phyloP scores from a whole-genome alignment of 2,329 filamentous ascomycete species.

The Beauveria medogensis region DNA sequence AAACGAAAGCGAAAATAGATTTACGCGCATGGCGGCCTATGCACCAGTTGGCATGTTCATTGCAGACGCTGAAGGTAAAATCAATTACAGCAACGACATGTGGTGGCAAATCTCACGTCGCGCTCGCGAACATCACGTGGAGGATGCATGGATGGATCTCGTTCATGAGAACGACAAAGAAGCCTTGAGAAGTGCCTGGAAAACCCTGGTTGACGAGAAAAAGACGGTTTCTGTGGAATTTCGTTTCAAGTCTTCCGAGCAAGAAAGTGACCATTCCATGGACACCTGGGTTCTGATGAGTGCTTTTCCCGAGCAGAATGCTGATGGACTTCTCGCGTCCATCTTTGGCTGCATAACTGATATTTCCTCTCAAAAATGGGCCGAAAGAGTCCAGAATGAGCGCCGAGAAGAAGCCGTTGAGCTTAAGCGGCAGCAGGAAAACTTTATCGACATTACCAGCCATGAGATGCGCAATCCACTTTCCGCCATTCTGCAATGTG shows the following conservation, averaged over 20 bases:
- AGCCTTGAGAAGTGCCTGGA: slow-evolving; percentile 54
- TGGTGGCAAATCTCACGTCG: slow-evolving; percentile 67
- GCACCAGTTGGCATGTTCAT: slow-evolving; percentile 82
- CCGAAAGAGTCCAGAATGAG: slow-evolving; percentile 69
- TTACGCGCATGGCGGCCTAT: slow-evolving; percentile 78
- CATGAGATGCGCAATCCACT: slow-evolving; percentile 73
- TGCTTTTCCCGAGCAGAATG: slow-evolving; percentile 63
- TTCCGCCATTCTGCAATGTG: slow-evolving; percentile 66
- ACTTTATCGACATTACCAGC: slow-evolving; percentile 66
- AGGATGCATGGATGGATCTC: slow-evolving; percentile 64
- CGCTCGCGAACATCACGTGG: slow-evolving; percentile 47
- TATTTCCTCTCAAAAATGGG: slow-evolving; percentile 79
- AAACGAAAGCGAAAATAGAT: slow-evolving; percentile 64
- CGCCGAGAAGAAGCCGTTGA: slow-evolving; percentile 75
- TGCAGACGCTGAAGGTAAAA: slow-evolving; percentile 59
- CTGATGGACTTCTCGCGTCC: slow-evolving; percentile 57
- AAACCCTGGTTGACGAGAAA: slow-evolving; percentile 51
- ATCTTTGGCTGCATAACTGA: slow-evolving; percentile 79
- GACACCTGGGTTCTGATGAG: slow-evolving; percentile 74
- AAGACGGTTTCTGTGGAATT: slow-evolving; percentile 64
- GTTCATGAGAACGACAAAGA: slow-evolving; percentile 59
- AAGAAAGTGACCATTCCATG: slow-evolving; percentile 49
- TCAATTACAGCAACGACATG: slow-evolving; percentile 76
- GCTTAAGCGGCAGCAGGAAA: slow-evolving; percentile 63
- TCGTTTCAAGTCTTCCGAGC: slow-evolving; percentile 62